These are phyloP conservation scores for Nannochloropsis oceanica DNA, from an alignment of 108 stramenopile species.

Conservation along the genomic window DNA sequence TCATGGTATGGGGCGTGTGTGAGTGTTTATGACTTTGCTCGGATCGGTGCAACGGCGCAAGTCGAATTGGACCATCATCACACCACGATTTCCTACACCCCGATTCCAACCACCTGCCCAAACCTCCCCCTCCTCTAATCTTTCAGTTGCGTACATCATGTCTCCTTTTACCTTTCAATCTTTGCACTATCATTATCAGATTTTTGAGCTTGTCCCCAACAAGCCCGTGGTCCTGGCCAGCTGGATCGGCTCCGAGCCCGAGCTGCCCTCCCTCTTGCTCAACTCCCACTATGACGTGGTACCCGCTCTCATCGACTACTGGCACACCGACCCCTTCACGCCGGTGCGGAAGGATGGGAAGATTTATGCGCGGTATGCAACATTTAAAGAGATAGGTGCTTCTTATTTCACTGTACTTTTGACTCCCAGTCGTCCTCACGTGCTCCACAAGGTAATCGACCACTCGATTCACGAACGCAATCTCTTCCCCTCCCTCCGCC, in stretches of 20 bases:
- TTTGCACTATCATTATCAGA: not conserved
- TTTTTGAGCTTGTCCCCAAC: conserved; percentile 18
- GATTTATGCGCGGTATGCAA: conserved; percentile 80
- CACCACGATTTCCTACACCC: too few species aligned
- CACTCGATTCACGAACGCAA: not conserved
- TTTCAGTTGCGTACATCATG: too few species aligned
- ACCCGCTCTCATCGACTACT: conserved; percentile 51
- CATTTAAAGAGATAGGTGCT: too few species aligned
- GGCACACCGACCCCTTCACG: conserved; percentile 55
- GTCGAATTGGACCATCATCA: too few species aligned
- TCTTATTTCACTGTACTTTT: too few species aligned
- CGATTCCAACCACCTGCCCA: too few species aligned
- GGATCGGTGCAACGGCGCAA: too few species aligned
- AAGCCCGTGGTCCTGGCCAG: conserved; percentile 70
- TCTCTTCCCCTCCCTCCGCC: not conserved
- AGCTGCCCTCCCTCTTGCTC: conserved; percentile 61
- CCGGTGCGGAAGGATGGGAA: conserved; percentile 46
- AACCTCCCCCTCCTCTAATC: too few species aligned
- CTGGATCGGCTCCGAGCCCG: conserved; percentile 59
- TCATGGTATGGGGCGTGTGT: not conserved
- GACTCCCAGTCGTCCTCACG: not conserved
- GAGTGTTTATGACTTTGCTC: too few species aligned
- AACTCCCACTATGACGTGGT: conserved; percentile 95
- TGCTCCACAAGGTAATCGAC: not conserved
- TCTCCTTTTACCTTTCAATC: too few species aligned